These are phyloP conservation scores for Neonothopanus nambi DNA, from an alignment of 1,284 basidiomycete species.

Conservation along the genomic window DNA sequence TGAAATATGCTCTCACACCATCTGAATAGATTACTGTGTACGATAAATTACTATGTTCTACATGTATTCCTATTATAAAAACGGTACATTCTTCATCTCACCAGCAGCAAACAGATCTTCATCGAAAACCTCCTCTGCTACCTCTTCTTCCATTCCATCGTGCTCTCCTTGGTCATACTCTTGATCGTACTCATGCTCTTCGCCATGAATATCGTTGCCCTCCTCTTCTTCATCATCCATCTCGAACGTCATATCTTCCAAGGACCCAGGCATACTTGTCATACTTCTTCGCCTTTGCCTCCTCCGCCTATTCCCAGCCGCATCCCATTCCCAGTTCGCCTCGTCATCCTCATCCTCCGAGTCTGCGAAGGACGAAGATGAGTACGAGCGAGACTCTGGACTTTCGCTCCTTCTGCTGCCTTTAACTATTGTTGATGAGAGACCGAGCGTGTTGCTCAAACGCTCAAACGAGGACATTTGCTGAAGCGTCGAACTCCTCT, in stretches of 20 bases:
- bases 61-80: slow-evolving; percentile 45
- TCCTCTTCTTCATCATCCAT: slow-evolving; percentile 54
- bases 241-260: slow-evolving; percentile 55
- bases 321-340: slow-evolving; percentile 26
- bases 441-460: slow-evolving; percentile 57
- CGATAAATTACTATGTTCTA: no score
- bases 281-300: slow-evolving; percentile 57
- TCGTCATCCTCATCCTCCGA: slow-evolving; percentile 57
- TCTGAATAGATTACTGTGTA: no score
- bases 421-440: slow-evolving; percentile 34
- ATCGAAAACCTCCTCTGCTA: slow-evolving; percentile 69
- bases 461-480: slow-evolving; percentile 76
- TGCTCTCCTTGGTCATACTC: slow-evolving; percentile 35
- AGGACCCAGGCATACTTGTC: slow-evolving; percentile 82
- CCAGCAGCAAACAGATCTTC: slow-evolving; percentile 80
- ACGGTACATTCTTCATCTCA: slow-evolving; percentile 85
- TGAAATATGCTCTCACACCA: no score
- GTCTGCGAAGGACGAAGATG: slow-evolving; percentile 51
- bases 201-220: not conserved
- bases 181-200: slow-evolving; percentile 28
- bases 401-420: slow-evolving; percentile 45
- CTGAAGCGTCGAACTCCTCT: slow-evolving; percentile 44
- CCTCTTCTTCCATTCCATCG: slow-evolving; percentile 42
- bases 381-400: slow-evolving; percentile 49
- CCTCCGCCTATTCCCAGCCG: slow-evolving; percentile 33